Conservation (phyloP, 106 monocot genomes). For the Apostasia shenzhenica region DNA sequence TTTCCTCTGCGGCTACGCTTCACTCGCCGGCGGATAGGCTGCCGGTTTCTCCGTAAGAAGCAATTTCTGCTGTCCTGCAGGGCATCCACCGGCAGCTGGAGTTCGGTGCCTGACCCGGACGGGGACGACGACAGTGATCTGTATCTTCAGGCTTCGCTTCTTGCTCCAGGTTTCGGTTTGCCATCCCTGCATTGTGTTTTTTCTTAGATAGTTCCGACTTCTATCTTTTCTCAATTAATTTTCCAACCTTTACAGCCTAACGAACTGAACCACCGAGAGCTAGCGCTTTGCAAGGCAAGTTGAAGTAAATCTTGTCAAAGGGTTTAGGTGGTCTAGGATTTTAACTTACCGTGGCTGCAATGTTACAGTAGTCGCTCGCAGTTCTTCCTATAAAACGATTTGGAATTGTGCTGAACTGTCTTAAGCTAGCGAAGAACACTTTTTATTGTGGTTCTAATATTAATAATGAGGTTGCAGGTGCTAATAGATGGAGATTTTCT, state of each 20-base stretch:
- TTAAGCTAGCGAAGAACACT: no score
- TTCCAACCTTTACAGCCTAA: not conserved
- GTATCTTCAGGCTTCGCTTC: slow-evolving; percentile 47
- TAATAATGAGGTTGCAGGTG: no score
- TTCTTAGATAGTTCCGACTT: not conserved
- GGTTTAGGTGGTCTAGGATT: not conserved
- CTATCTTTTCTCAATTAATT: not conserved
- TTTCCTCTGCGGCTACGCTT: not conserved
- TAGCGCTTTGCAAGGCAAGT: not conserved
- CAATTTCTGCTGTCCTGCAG: slow-evolving; percentile 10
- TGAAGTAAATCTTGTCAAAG: not conserved
- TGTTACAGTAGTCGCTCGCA: not conserved
- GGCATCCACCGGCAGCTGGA: slow-evolving; percentile 9
- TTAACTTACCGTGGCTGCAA: not conserved
- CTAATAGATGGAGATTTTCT: no score
- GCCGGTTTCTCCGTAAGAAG: not conserved
- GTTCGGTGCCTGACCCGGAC: not conserved
- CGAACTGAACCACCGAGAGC: not conserved
- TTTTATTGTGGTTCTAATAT: no score
- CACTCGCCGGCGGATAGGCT: not conserved
- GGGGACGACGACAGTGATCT: slow-evolving; percentile 22
- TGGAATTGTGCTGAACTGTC: no score
- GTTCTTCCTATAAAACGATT: no score
- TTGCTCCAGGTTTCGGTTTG: slow-evolving; percentile 30
- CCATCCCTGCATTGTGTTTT: not conserved